Evolutionary conservation across 805 yeast species (phyloP).

Genomic region (Candida maesae): DNA sequence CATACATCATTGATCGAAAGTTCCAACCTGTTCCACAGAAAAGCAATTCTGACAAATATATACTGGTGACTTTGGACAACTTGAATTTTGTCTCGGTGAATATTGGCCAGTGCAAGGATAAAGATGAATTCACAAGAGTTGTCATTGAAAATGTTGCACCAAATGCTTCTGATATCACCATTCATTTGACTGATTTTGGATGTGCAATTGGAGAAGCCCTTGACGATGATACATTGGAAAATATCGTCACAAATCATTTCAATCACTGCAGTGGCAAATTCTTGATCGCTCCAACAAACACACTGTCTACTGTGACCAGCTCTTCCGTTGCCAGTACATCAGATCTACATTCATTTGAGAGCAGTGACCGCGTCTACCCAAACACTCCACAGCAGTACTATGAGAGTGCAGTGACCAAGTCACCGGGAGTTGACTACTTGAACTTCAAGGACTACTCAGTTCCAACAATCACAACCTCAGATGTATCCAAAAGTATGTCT

Average conservation of each 20-base stretch:
- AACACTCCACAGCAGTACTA: conserved; percentile 68
- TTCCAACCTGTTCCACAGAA: conserved; percentile 36
- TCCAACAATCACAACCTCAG: background rate
- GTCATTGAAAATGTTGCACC: conserved; percentile 36
- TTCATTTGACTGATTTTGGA: conserved; percentile 69
- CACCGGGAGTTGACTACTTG: conserved; percentile 44
- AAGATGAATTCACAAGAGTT: conserved; percentile 37
- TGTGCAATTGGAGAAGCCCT: conserved; percentile 54
- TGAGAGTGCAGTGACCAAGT: conserved; percentile 36
- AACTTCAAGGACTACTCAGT: conserved; percentile 41
- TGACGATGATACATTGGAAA: conserved; percentile 43
- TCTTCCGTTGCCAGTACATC: conserved; percentile 41
- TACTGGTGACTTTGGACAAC: conserved; percentile 67
- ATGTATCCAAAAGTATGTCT: conserved; percentile 1
- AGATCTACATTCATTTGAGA: conserved; percentile 50
- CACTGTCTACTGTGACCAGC: conserved; percentile 37
- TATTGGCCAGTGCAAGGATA: conserved; percentile 28
- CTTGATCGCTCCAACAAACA: conserved; percentile 29
- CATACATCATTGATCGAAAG: conserved; percentile 31
- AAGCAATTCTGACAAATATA: conserved; percentile 31
- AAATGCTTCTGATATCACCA: conserved; percentile 27
- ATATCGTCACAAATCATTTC: conserved; percentile 34
- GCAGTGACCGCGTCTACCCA: conserved; percentile 46
- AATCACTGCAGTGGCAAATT: conserved; percentile 33
- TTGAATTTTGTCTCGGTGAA: conserved; percentile 48